Base-by-base conservation (phyloP, 306 rosid genomes). In the Myrica gale region DNA sequence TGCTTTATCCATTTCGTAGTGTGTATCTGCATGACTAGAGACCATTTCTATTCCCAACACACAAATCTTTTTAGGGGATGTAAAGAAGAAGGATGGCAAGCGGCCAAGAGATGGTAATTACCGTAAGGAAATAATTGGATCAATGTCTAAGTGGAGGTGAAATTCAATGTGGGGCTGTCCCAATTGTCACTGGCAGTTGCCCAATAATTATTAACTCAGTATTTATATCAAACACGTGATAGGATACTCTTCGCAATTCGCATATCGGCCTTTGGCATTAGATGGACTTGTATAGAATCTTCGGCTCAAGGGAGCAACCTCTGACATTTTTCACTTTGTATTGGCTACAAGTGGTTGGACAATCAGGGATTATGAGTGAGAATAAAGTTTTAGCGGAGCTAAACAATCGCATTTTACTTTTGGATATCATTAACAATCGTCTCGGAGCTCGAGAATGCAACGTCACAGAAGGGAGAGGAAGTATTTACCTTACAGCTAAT, bases 401-500 rank as follows among this genome's bases (percentile, higher is more conserved):
- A 53, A 13, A 53, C n/a, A 61, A 32, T 15, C 8, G 17, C 6
- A 2, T 13, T 12, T 10, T 48, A 9, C 10, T 37, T 26, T 61
- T 61, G 45, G 44, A 61, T 26, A 61, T 12, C 3, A 41, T 39
- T 63, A 7, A 39, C 23, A 65, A 8, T 4, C 0, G 42, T 9
- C 50, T 7, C 70, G 42, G 13, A 42, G 21, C 51, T 66, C 51
- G 50, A 66, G 70, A 66, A 66, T 43, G 48, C 26, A 16, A 17
- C 5, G 50, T 66, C 17, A 41, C 23, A 9, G 13, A 65, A 42
- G 9, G 32, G 70, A 10, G 42, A 8, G 23, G 50, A 43, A 17
- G 46, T 16, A 66, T 17, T 63, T 39, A 63, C 69, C 16, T 42
- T 42, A 66, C 70, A 66, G 70, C 70, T n/a, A 66, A 42, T 2